phyloP scores from a whole-genome alignment of 164 flowering plant species.

The Platanus orientalis region DNA sequence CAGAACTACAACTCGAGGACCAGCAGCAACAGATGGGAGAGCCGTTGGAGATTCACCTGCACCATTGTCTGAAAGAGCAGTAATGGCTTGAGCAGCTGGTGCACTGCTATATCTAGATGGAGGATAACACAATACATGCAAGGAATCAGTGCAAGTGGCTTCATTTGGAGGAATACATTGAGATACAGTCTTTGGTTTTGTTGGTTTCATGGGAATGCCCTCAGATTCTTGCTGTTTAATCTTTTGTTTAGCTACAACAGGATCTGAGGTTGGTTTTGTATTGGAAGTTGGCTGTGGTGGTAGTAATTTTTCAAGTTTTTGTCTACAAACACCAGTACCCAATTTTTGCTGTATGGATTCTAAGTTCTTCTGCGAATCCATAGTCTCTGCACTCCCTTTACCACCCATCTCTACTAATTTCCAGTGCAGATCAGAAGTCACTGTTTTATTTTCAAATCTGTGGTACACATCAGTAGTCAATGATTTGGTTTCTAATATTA shows the following conservation, averaged over 20 bases:
- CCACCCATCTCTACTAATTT: conserved; percentile 18
- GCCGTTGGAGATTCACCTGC: conserved; percentile 23
- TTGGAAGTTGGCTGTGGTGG: conserved; percentile 23
- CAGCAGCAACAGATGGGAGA: conserved; percentile 14
- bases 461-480: neutral
- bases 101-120: conserved; percentile 79
- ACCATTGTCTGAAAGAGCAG: conserved; percentile 30
- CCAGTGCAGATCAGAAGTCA: neutral
- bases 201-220: conserved; percentile 24
- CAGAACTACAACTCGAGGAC: conserved; percentile 15
- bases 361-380: conserved; percentile 1
- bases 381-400: neutral
- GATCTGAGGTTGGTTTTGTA: conserved; percentile 34
- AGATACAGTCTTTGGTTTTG: conserved; percentile 53
- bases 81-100: conserved; percentile 44
- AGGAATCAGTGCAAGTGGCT: conserved; percentile 41
- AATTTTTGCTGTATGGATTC: conserved; percentile 11
- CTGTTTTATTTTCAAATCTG: neutral
- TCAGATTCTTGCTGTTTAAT: conserved; percentile 42
- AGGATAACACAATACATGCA: conserved; percentile 54
- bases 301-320: conserved; percentile 34
- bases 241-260: conserved; percentile 33
- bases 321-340: conserved; percentile 23
- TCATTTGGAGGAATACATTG: conserved; percentile 70
- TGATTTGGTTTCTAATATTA: neutral